Conservation (phyloP, 192 early-diverging fungal genomes). For the Obelidium mucronatum region DNA sequence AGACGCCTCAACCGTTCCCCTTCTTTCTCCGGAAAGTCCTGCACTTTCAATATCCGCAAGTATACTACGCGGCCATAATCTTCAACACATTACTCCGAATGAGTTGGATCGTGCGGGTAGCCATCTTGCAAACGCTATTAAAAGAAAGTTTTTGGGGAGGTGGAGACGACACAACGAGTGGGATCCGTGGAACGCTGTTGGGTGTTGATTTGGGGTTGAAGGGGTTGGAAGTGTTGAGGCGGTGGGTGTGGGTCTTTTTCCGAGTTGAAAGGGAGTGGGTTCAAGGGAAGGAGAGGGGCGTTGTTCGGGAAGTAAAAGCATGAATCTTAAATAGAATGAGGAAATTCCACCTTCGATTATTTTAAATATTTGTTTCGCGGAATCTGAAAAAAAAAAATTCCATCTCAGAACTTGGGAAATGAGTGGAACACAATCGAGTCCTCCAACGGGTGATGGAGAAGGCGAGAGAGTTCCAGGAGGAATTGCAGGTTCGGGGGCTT, state of each 20-base stretch:
- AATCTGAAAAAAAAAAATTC: too few species aligned
- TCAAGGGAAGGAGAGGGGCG: conserved; percentile 8
- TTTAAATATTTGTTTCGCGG: too few species aligned
- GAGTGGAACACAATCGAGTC: too few species aligned
- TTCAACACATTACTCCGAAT: conserved; percentile 84
- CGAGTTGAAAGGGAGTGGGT: conserved; percentile 86
- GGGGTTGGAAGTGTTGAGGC: conserved; percentile 78
- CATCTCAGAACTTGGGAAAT: too few species aligned
- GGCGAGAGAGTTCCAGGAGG: too few species aligned
- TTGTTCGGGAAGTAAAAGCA: conserved; percentile 29
- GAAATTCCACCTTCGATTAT: too few species aligned
- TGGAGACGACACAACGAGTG: conserved; percentile 63
- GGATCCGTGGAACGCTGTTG: conserved; percentile 67
- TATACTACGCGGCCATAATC: conserved; percentile 84
- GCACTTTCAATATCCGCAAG: conserved; percentile 64
- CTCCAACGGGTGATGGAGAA: too few species aligned
- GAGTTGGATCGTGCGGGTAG: conserved; percentile 82
- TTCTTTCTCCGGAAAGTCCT: conserved; percentile 67
- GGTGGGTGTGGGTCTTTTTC: conserved; percentile 97
- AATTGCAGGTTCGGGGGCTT: too few species aligned
- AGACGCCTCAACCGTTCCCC: conserved; percentile 28
- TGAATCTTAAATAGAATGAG: too few species aligned
- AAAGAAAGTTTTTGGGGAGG: conserved; percentile 8
- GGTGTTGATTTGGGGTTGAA: conserved; percentile 80
- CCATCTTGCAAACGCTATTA: conserved; percentile 45